A percentile compares a stretch with the other conserved stretches of the same genome.
Evolutionary conservation across 1,284 basidiomycete species (phyloP).

Genomic region (Calocybe gambosa): DNA sequence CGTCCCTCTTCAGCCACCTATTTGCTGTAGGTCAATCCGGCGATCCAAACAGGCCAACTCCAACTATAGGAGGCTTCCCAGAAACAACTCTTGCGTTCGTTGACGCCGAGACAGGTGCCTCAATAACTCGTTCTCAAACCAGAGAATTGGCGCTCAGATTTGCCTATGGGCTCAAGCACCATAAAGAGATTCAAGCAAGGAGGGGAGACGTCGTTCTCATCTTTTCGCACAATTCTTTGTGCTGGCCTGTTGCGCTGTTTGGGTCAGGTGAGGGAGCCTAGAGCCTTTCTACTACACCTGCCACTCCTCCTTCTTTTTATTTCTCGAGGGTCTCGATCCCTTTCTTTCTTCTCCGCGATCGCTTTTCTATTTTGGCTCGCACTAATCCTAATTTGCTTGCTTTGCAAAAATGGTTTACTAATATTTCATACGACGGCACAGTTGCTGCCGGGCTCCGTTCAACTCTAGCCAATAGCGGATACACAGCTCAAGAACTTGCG

Average conservation of each 20-base stretch:
- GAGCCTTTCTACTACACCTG: background rate
- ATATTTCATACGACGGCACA: background rate
- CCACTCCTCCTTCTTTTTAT: background rate
- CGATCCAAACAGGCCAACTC: slow-evolving; percentile 18
- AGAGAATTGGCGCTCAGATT: slow-evolving; percentile 51
- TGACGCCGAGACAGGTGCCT: slow-evolving; percentile 55
- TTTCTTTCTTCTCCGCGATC: background rate
- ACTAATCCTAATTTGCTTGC: background rate
- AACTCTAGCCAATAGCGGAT: slow-evolving; percentile 41
- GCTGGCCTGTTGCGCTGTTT: slow-evolving; percentile 57
- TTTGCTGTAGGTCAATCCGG: slow-evolving; percentile 25
- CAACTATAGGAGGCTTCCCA: slow-evolving; percentile 25
- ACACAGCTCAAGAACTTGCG: slow-evolving; percentile 37
- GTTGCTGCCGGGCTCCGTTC: slow-evolving; percentile 49
- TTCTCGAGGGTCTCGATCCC: background rate
- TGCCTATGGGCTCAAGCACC: slow-evolving; percentile 45
- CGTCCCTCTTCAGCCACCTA: slow-evolving; percentile 51
- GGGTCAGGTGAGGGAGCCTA: slow-evolving; percentile 33
- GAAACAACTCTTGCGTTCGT: slow-evolving; percentile 30
- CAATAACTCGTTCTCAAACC: slow-evolving; percentile 51
- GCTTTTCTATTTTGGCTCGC: background rate
- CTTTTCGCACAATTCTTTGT: slow-evolving; percentile 56
- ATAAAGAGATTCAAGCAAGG: slow-evolving; percentile 27
- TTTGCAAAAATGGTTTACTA: slow-evolving; percentile 7
- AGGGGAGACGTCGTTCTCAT: slow-evolving; percentile 45